Evolutionary conservation across 2,329 filamentous ascomycete genomes (phyloP).

Genomic region (Fusarium brachygibbosum): DNA sequence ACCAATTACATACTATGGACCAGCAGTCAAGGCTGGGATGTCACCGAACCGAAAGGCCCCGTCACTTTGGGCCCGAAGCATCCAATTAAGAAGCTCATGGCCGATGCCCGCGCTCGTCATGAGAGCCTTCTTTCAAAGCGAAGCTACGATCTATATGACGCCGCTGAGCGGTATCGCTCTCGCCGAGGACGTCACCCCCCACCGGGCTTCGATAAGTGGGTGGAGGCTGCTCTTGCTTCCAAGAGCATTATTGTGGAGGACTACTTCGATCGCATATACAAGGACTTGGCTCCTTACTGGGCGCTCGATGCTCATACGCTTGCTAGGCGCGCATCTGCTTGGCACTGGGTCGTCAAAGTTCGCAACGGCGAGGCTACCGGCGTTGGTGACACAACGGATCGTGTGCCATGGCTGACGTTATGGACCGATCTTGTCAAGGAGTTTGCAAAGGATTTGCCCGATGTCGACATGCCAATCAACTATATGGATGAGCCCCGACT

Average conservation of each 20-base stretch:
- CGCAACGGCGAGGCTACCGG: slow-evolving; percentile 59
- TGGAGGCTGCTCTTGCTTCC: slow-evolving; percentile 64
- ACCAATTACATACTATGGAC: slow-evolving; percentile 53
- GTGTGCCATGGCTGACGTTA: slow-evolving; percentile 61
- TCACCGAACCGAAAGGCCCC: slow-evolving; percentile 40
- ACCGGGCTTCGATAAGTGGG: slow-evolving; percentile 74
- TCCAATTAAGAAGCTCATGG: slow-evolving; percentile 66
- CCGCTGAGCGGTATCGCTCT: slow-evolving; percentile 68
- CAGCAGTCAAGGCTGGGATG: slow-evolving; percentile 48
- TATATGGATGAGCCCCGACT: slow-evolving; percentile 73
- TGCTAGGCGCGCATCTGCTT: slow-evolving; percentile 57
- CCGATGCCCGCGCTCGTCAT: slow-evolving; percentile 60
- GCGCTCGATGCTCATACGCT: slow-evolving; percentile 61
- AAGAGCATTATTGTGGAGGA: slow-evolving; percentile 72
- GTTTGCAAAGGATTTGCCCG: slow-evolving; percentile 68
- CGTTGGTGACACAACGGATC: slow-evolving; percentile 57
- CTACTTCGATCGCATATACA: slow-evolving; percentile 75
- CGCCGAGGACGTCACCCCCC: slow-evolving; percentile 72
- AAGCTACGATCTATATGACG: slow-evolving; percentile 63
- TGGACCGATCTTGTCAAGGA: slow-evolving; percentile 65
- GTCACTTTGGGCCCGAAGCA: slow-evolving; percentile 54
- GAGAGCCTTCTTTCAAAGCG: slow-evolving; percentile 58
- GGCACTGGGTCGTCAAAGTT: slow-evolving; percentile 63
- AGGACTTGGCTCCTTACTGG: slow-evolving; percentile 73
- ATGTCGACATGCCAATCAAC: slow-evolving; percentile 77